Evolutionary conservation across 129 eudicot species (phyloP).

Genomic region (Scalesia atractyloides): DNA sequence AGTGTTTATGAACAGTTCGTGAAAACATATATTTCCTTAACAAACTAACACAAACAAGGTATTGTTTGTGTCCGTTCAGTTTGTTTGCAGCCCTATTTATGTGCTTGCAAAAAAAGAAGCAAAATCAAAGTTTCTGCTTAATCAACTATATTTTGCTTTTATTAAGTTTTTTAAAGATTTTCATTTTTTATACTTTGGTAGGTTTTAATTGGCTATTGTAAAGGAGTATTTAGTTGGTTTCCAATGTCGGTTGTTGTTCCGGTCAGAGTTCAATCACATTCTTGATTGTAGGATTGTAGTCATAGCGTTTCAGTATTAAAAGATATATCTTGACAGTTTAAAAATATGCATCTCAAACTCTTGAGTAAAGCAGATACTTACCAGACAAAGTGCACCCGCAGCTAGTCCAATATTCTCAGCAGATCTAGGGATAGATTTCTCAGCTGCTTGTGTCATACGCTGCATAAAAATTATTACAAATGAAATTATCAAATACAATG

Average conservation of each 20-base stretch:
- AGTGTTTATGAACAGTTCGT: no score
- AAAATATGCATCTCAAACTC: conserved; percentile 13
- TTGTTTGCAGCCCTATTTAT: neutral
- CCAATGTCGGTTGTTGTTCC: neutral
- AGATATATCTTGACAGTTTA: neutral
- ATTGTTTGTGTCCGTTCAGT: no score
- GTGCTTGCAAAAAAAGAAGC: neutral
- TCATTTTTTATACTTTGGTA: neutral
- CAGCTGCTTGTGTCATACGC: conserved; percentile 64
- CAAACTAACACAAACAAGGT: no score
- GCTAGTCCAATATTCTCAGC: conserved; percentile 93
- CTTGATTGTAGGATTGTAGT: neutral
- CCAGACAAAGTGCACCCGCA: conserved; percentile 87
- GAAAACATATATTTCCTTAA: no score
- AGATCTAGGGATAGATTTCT: conserved; percentile 78
- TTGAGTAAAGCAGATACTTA: conserved; percentile 41
- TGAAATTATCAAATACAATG: neutral
- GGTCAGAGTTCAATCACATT: conserved; percentile 8
- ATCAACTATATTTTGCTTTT: conserved; percentile 12
- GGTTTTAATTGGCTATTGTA: neutral
- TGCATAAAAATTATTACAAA: conserved; percentile 36
- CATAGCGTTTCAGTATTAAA: conserved; percentile 1
- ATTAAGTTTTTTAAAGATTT: neutral
- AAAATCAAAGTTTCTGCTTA: neutral
- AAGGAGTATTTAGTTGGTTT: conserved; percentile 2